Evolutionary conservation across 345 rosid species (phyloP).

Genomic region (Eucalyptus shirleyi): DNA sequence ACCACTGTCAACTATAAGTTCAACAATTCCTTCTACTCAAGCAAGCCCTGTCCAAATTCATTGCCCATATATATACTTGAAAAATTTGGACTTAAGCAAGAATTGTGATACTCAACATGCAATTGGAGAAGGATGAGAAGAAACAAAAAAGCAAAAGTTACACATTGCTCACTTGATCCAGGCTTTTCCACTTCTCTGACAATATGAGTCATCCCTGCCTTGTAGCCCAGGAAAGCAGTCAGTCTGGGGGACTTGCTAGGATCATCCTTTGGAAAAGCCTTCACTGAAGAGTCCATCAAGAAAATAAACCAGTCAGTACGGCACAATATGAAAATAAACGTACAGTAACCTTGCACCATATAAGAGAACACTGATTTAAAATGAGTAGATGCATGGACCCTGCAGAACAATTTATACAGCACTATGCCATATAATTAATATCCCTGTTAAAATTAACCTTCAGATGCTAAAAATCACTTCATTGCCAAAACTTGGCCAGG

Average conservation of each 20-base stretch:
- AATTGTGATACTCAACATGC: not conserved
- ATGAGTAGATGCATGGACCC: not conserved
- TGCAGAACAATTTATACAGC: not conserved
- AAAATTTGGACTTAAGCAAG: not conserved
- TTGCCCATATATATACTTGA: not conserved
- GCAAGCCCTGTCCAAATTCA: not conserved
- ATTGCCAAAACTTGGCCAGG: not conserved
- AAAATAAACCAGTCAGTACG: not conserved
- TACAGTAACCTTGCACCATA: not conserved
- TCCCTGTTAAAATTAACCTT: not conserved
- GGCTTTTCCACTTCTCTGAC: slow-evolving; percentile 33
- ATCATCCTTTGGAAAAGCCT: slow-evolving; percentile 19
- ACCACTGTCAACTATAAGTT: not conserved
- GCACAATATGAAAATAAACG: not conserved
- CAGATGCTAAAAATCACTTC: not conserved
- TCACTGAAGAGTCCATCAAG: not conserved
- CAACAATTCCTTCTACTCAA: not conserved
- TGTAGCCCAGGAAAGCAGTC: not conserved
- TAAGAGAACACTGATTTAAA: not conserved
- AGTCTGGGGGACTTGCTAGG: not conserved
- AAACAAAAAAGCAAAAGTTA: not conserved
- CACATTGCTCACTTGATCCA: not conserved
- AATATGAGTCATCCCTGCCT: slow-evolving; percentile 15
- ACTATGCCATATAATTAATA: not conserved
- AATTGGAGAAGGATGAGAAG: not conserved